Percentiles rank a stretch among this genome's conserved stretches.
Evolutionary conservation across 78 protist species (phyloP).

Genomic region (Pelomyxa schiedti): DNA sequence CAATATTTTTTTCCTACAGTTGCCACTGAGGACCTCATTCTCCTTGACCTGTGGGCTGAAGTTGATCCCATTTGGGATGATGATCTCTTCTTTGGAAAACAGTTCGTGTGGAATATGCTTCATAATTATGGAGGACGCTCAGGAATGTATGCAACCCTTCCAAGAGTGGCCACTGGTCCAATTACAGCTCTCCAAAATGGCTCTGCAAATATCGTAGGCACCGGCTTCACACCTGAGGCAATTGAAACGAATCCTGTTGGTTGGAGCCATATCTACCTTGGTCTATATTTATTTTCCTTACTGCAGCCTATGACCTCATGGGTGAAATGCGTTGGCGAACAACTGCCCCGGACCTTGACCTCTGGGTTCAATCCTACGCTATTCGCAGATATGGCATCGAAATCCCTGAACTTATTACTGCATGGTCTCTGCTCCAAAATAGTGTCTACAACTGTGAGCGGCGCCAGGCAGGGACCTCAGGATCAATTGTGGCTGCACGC

Average conservation of each 20-base stretch:
- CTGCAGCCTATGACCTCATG: neutral
- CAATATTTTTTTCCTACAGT: conserved; percentile 21
- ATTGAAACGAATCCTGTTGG: conserved; percentile 10
- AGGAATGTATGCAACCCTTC: conserved; percentile 16
- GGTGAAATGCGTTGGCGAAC: neutral
- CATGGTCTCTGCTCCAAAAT: too few relatives aligned
- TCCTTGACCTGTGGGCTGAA: conserved; percentile 37
- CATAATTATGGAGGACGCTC: conserved; percentile 35
- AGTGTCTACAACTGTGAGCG: too few relatives aligned
- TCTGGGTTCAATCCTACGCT: conserved; percentile 6
- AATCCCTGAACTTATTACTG: too few relatives aligned
- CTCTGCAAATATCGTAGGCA: conserved; percentile 11
- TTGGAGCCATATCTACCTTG: too few relatives aligned
- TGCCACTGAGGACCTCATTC: conserved; percentile 7
- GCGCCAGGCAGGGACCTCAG: too few relatives aligned
- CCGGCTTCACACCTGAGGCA: conserved; percentile 53
- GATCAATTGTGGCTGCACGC: too few relatives aligned
- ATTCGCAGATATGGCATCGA: neutral
- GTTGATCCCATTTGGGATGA: neutral
- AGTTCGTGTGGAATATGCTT: conserved; percentile 7
- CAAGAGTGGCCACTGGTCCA: conserved; percentile 1
- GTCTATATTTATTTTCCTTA: too few relatives aligned
- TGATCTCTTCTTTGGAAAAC: conserved; percentile 22
- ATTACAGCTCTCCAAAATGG: neutral
- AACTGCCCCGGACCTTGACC: neutral